Percentiles rank a stretch among this genome's conserved stretches.
phyloP scores from a whole-genome alignment of 2,329 filamentous ascomycete genomes.

The Hysterium pulicare region DNA sequence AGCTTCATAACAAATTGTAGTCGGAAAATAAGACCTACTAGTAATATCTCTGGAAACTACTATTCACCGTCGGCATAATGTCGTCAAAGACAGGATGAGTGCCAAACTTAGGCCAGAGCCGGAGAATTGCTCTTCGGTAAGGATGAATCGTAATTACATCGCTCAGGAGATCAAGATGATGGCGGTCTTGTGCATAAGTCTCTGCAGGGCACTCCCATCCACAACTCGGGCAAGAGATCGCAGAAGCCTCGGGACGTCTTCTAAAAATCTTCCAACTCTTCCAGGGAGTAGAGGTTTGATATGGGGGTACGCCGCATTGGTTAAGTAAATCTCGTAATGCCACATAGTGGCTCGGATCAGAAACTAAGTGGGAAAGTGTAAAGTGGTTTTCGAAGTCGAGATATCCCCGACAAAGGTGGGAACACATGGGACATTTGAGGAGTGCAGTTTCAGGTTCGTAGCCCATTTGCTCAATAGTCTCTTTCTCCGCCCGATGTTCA shows the following conservation, averaged over 20 bases:
- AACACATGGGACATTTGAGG: neutral
- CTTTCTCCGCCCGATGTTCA: neutral
- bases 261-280: neutral
- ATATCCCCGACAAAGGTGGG: neutral
- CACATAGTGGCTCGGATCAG: neutral
- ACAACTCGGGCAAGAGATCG: neutral
- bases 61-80: too few species aligned
- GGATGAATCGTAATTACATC: neutral
- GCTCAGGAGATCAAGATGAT: neutral
- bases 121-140: neutral
- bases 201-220: neutral
- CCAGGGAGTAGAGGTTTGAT: neutral
- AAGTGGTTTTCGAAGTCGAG: neutral
- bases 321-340: neutral
- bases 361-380: neutral
- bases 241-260: neutral
- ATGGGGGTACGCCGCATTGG: neutral
- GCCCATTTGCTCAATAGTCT: neutral
- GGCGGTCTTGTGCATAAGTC: neutral
- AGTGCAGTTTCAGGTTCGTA: neutral
- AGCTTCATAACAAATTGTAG: too few species aligned
- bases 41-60: too few species aligned
- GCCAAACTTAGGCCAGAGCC: neutral
- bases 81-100: neutral
- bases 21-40: too few species aligned